phyloP scores from a whole-genome alignment of 192 early-diverging fungal genomes.

The Paraglomus occultum region DNA sequence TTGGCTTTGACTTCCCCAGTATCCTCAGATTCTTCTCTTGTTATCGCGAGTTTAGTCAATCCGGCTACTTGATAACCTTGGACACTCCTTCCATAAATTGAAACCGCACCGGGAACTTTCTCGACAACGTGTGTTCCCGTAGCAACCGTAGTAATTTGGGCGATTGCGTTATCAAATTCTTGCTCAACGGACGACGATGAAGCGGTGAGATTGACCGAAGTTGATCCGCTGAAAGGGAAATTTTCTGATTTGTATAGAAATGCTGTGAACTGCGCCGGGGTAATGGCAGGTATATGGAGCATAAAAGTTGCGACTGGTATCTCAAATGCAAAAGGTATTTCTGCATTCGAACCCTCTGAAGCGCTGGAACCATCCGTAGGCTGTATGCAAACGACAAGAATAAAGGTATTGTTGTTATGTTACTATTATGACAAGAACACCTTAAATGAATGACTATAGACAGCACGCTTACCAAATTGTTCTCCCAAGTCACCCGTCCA shows the following conservation, averaged over 20 bases:
- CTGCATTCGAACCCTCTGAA: not conserved
- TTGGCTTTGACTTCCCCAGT: constrained; percentile 24
- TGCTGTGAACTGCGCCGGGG: constrained; percentile 47
- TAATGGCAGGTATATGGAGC: constrained; percentile 41
- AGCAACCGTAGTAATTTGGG: constrained; percentile 40
- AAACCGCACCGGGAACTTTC: constrained; percentile 53
- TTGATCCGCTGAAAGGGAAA: constrained; percentile 47
- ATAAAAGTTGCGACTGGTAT: constrained; percentile 50
- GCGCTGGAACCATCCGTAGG: not conserved
- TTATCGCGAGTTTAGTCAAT: constrained; percentile 42
- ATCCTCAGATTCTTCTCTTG: not conserved
- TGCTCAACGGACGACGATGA: constrained; percentile 38
- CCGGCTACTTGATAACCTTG: constrained; percentile 57
- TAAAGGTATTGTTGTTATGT: not conserved
- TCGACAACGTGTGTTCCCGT: constrained; percentile 58
- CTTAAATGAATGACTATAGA: too few relatives aligned
- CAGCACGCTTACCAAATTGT: constrained; percentile 30
- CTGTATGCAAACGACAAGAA: not conserved
- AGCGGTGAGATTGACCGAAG: constrained; percentile 34
- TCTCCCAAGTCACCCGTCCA: constrained; percentile 38
- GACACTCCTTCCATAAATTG: constrained; percentile 57
- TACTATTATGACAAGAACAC: too few relatives aligned
- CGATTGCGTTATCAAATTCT: constrained; percentile 46
- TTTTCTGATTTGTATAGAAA: constrained; percentile 43
- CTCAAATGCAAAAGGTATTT: constrained; percentile 38